Evolutionary conservation across 2,329 filamentous ascomycete species (phyloP).

Genomic region (Trichoderma pleuroti): DNA sequence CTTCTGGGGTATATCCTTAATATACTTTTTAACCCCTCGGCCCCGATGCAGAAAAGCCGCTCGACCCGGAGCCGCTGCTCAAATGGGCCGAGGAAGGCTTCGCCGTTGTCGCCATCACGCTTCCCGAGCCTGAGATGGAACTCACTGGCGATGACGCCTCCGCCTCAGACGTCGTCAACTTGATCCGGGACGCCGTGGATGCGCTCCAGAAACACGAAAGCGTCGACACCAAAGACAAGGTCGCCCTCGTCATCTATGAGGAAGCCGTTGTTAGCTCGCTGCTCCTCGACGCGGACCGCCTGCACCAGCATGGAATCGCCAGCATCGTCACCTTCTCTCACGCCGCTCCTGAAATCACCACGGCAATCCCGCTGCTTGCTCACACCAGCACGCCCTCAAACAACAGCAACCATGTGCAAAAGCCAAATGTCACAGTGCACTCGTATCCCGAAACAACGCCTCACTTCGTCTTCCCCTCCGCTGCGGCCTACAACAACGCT

Average conservation of each 20-base stretch:
- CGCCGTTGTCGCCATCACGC: constrained; percentile 27
- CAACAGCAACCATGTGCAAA: background rate
- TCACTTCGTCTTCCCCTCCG: constrained; percentile 46
- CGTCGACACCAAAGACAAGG: constrained; percentile 29
- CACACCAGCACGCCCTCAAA: background rate
- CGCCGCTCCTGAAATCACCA: background rate
- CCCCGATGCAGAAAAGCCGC: background rate
- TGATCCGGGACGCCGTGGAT: background rate
- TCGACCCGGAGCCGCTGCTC: constrained; percentile 27
- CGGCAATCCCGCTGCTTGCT: background rate
- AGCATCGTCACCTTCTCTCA: constrained; percentile 9
- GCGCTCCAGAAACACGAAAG: background rate
- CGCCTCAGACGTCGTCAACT: background rate
- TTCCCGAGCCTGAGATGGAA: background rate
- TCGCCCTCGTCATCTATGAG: constrained; percentile 26
- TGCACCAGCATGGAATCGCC: constrained; percentile 7
- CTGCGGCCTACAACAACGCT: constrained; percentile 46
- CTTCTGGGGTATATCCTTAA: too few relatives aligned
- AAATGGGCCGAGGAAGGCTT: constrained; percentile 40
- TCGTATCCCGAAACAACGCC: constrained; percentile 32
- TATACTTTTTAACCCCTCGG: too few relatives aligned
- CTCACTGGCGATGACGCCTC: background rate
- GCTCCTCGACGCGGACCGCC: background rate
- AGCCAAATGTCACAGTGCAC: background rate
- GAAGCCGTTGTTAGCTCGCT: background rate